phyloP scores from a whole-genome alignment of 495 filamentous ascomycete species.

The Elasticomyces elasticus region DNA sequence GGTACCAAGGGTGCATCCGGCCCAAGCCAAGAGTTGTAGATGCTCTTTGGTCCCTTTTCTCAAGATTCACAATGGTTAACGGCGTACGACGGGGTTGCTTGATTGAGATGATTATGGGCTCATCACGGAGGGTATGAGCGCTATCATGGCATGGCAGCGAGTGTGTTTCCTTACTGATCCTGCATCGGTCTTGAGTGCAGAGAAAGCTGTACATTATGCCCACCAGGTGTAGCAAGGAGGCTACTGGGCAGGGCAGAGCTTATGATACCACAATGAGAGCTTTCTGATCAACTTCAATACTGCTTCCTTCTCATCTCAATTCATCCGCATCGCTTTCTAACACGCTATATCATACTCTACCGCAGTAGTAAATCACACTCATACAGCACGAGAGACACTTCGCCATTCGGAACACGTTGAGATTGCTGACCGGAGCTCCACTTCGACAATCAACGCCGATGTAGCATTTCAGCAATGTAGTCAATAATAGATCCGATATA shows the following conservation, averaged over 20 bases:
- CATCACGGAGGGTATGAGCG: slow-evolving; percentile 20
- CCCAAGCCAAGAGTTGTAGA: slow-evolving; percentile 82
- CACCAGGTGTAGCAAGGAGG: slow-evolving; percentile 1
- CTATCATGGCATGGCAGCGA: slow-evolving; percentile 3
- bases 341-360: too few relatives aligned
- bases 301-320: background rate
- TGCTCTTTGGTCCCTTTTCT: slow-evolving; percentile 48
- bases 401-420: background rate
- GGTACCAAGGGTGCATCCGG: slow-evolving; percentile 75
- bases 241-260: slow-evolving; percentile 7
- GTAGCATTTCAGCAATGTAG: background rate
- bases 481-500: background rate
- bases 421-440: slow-evolving; percentile 5
- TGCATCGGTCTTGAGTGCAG: slow-evolving; percentile 9
- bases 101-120: slow-evolving; percentile 18
- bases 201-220: slow-evolving; percentile 22
- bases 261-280: slow-evolving; percentile 22
- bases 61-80: slow-evolving; percentile 16
- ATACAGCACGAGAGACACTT: too few relatives aligned
- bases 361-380: too few relatives aligned
- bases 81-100: slow-evolving; percentile 12
- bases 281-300: slow-evolving; percentile 15
- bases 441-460: slow-evolving; percentile 1
- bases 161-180: slow-evolving; percentile 5
- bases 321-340: background rate